phyloP scores from a whole-genome alignment of 805 yeast species.

The Teunomyces kruisii region DNA sequence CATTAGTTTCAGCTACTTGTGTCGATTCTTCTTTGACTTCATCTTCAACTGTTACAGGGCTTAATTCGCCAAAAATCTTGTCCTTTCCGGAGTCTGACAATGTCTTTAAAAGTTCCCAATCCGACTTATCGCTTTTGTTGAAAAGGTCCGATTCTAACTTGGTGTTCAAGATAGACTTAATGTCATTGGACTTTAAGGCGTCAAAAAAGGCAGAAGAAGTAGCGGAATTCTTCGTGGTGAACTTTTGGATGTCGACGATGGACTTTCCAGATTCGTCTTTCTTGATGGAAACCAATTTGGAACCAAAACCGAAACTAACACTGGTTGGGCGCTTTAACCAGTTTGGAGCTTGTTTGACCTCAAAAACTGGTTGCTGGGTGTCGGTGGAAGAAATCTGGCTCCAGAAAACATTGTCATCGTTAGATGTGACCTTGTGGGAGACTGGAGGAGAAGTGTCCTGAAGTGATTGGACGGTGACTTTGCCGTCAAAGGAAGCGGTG shows the following conservation, averaged over 20 bases:
- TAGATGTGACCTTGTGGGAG: constrained; percentile 39
- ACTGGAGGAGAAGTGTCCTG: constrained; percentile 78
- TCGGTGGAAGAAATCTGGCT: constrained; percentile 66
- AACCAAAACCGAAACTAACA: constrained; percentile 92
- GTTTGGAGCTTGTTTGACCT: constrained; percentile 76
- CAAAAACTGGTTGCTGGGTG: constrained; percentile 70
- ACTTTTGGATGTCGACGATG: constrained; percentile 42
- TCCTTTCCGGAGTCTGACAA: constrained; percentile 51
- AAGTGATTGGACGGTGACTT: constrained; percentile 74
- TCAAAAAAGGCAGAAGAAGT: constrained; percentile 45
- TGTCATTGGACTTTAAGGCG: constrained; percentile 60
- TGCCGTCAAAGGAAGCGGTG: constrained; percentile 84
- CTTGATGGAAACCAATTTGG: constrained; percentile 66
- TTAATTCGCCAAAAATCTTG: constrained; percentile 38
- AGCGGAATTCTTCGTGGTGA: constrained; percentile 35
- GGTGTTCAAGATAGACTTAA: constrained; percentile 53
- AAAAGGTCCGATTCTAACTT: constrained; percentile 41
- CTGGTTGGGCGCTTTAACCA: constrained; percentile 80
- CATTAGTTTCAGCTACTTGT: constrained; percentile 3
- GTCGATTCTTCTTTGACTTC: constrained; percentile 7
- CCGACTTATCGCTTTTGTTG: constrained; percentile 47
- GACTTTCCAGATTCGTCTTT: constrained; percentile 43
- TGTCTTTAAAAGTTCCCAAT: constrained; percentile 64
- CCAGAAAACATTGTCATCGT: constrained; percentile 83
- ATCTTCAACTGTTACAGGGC: constrained; percentile 1